phyloP scores from a whole-genome alignment of 179 eudicot species.

The Silene vulgaris region DNA sequence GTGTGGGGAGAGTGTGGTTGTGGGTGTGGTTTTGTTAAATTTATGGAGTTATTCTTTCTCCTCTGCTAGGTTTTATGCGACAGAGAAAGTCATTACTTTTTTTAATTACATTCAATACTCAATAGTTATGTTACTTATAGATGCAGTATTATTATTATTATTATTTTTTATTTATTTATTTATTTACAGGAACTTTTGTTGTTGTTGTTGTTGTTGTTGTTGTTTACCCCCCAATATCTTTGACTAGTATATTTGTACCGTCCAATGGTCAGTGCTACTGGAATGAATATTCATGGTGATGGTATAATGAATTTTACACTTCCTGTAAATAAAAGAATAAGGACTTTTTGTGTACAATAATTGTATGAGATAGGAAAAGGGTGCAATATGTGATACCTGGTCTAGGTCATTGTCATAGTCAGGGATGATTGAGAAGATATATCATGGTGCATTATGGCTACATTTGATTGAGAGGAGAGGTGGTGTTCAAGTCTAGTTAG shows the following conservation, averaged over 20 bases:
- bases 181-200: too few relatives aligned
- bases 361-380: background rate
- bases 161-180: too few relatives aligned
- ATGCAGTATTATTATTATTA: too few relatives aligned
- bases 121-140: too few relatives aligned
- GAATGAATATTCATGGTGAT: background rate
- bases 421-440: conserved; percentile 1
- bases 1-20: too few relatives aligned
- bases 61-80: background rate
- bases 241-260: background rate
- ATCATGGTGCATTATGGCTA: background rate
- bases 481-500: background rate
- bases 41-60: background rate
- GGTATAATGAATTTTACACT: background rate
- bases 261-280: background rate
- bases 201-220: too few relatives aligned
- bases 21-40: background rate
- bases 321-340: background rate
- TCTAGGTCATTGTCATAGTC: background rate
- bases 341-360: background rate
- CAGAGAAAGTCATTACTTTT: background rate
- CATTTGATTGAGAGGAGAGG: conserved; percentile 1
- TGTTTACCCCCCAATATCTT: background rate
- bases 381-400: background rate
- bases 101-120: background rate